phyloP scores from a whole-genome alignment of 2,329 filamentous ascomycete genomes.

The Aschersonia sp. region DNA sequence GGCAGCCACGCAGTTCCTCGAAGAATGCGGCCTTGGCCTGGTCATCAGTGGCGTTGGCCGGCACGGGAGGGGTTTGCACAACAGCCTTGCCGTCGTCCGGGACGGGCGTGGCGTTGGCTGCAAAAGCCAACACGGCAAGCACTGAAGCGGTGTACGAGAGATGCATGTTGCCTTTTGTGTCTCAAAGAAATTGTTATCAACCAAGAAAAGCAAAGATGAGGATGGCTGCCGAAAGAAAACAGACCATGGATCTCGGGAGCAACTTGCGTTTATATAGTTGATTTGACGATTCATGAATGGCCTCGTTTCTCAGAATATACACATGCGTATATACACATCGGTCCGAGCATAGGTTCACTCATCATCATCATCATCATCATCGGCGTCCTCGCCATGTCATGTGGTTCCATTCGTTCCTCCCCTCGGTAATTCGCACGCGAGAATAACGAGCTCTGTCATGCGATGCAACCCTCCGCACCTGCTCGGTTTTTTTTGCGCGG shows the following conservation, averaged over 20 bases:
- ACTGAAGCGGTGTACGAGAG: not conserved
- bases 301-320: not conserved
- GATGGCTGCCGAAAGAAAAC: not conserved
- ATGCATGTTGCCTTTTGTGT: not conserved
- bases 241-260: not conserved
- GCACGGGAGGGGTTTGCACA: not conserved
- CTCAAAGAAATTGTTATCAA: not conserved
- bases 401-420: not conserved
- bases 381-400: not conserved
- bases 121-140: not conserved
- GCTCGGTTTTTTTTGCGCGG: not conserved
- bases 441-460: not conserved
- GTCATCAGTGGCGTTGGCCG: not conserved
- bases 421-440: too few relatives aligned
- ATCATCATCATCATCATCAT: not conserved
- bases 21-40: not conserved
- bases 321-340: not conserved
- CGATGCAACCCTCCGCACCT: not conserved
- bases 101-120: not conserved
- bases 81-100: not conserved
- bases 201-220: not conserved
- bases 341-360: not conserved
- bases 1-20: not conserved
- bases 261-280: not conserved
- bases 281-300: not conserved